Conservation (phyloP, 305 asterid species). For the Plantago coronopus region DNA sequence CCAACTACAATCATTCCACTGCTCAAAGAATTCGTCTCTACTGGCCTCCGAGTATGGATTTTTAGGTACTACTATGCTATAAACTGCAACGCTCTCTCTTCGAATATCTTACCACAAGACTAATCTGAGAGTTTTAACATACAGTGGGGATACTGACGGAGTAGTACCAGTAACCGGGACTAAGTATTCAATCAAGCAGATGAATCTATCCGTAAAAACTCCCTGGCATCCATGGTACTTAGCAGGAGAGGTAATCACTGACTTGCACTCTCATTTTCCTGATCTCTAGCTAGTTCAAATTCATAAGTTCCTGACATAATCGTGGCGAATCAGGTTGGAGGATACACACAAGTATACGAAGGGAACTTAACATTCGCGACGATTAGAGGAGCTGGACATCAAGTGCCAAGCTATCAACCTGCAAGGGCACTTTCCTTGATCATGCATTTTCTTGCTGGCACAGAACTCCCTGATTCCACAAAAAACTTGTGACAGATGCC, state of each 20-base stretch:
- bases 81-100: not conserved
- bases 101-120: too few relatives aligned
- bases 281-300: not conserved
- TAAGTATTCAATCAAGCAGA: slow-evolving; percentile 35
- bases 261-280: not conserved
- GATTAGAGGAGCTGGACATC: slow-evolving; percentile 73
- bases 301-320: too few relatives aligned
- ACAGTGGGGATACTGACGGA: slow-evolving; percentile 74
- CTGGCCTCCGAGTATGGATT: slow-evolving; percentile 65
- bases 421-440: slow-evolving; percentile 52
- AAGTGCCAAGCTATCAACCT: slow-evolving; percentile 64
- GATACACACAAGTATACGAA: slow-evolving; percentile 49
- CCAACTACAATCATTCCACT: slow-evolving; percentile 53
- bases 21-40: slow-evolving; percentile 42
- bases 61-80: slow-evolving; percentile 45
- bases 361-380: slow-evolving; percentile 59
- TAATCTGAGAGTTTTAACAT: too few relatives aligned
- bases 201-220: slow-evolving; percentile 40
- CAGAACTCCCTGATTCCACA: slow-evolving; percentile 34
- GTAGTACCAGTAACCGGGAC: slow-evolving; percentile 77
- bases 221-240: slow-evolving; percentile 66
- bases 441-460: slow-evolving; percentile 48
- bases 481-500: not conserved
- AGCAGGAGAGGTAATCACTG: slow-evolving; percentile 38
- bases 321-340: slow-evolving; percentile 75